Evolutionary conservation across 2,329 filamentous ascomycete genomes (phyloP), one percentile per base, ranked within the genome.

Genomic region (Verticillium nubilum): DNA sequence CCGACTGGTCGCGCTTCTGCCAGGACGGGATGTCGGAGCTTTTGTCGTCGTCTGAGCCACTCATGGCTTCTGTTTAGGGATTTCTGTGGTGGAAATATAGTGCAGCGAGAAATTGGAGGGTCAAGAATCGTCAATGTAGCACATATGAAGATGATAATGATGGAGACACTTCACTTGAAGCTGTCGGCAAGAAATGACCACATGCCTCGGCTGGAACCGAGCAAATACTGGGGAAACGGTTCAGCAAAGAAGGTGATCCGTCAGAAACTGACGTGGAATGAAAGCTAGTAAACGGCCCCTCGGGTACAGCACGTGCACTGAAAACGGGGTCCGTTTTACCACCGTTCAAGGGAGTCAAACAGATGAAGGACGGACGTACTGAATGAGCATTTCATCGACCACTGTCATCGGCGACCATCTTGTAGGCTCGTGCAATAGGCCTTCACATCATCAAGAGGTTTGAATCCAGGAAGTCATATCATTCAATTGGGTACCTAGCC

Each of bases 1-100:
- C 53, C 7, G 57, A 12, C 26, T 59, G 60, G 52, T 57, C 62
- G 58, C 66, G 71, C 64, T 47, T 47, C 37, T 73, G 72, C 72
- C 70, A 73, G 52, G 63, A 62, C 19, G 72, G 72, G n/a, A 70
- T 68, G 59, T 62, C 17, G 69, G 62, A 27, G 62, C 54, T 19
- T 60, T 58, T 26, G 63, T 29, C n/a, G n/a, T 47, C 37, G 60
- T 74, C 67, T 12, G 71, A 64, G 62, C 74, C 72, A 60, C 68
- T 66, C 74, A 76, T 75, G 26, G 28, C 35, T 10, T 6, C 5
- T 10, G 4, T 25, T 27, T 12, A 42, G 19, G 3, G 25, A n/a
- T 37, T n/a, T n/a, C n/a, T n/a, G n/a, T n/a, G n/a, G n/a, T n/a
- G n/a, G n/a, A n/a, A n/a, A n/a, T n/a, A n/a, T n/a, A n/a, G n/a